These are phyloP conservation scores for Bonia amplexicaulis DNA, from an alignment of 176 grass and related monocot species.

Conservation along the genomic window DNA sequence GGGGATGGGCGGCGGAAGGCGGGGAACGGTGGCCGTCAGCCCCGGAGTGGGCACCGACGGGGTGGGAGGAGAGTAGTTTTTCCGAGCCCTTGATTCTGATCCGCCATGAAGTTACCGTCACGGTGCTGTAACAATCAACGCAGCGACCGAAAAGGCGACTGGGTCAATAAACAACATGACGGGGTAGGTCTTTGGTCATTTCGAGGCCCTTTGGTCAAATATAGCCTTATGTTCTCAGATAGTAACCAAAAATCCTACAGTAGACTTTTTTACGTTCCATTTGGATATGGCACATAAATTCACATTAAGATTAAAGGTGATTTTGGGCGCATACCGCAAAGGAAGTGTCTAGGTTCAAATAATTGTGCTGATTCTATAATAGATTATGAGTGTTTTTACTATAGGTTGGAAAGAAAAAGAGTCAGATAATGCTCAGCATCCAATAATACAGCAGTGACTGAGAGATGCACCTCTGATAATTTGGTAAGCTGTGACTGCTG, in stretches of 20 bases:
- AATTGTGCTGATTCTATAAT: background rate
- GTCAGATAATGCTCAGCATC: background rate
- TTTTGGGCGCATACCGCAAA: background rate
- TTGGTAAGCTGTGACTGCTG: background rate
- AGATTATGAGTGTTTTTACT: background rate
- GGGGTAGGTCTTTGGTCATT: background rate
- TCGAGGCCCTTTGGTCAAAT: background rate
- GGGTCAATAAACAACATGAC: background rate
- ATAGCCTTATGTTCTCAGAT: background rate
- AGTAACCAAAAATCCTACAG: background rate
- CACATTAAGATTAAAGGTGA: background rate
- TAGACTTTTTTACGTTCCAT: background rate
- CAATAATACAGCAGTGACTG: background rate
- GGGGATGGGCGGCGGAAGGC: no score
- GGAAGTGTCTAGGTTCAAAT: background rate
- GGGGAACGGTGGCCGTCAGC: no score
- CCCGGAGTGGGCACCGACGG: no score
- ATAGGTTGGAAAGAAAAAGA: background rate
- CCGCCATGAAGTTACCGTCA: background rate
- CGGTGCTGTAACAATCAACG: background rate
- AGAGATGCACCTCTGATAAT: background rate
- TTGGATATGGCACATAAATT: background rate
- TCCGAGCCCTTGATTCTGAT: no score
- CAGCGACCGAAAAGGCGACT: background rate
- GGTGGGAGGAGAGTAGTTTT: no score